These are phyloP conservation scores for Arthrobotrys sphaeroides DNA, from an alignment of 2,329 filamentous ascomycete genomes.

Conservation along the genomic window DNA sequence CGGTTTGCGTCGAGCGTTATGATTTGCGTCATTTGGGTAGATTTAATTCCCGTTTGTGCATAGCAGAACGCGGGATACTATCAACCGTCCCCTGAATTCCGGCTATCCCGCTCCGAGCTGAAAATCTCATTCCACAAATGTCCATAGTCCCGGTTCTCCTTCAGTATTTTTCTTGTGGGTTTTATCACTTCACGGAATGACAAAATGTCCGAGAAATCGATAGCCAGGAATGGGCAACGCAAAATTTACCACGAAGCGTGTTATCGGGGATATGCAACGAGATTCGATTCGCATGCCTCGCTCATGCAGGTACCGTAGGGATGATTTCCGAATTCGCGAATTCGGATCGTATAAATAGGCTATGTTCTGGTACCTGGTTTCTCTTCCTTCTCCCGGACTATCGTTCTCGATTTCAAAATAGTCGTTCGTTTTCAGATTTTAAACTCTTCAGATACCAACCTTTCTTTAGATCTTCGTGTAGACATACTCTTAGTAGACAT, in stretches of 20 bases:
- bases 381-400: neutral
- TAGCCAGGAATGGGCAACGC: slow-evolving; percentile 3
- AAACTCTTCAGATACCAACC: neutral
- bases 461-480: neutral
- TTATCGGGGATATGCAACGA: neutral
- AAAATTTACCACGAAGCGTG: neutral
- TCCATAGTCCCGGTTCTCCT: neutral
- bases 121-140: neutral
- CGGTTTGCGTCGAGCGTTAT: neutral
- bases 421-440: neutral
- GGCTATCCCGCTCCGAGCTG: neutral
- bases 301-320: slow-evolving; percentile 1
- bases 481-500: neutral
- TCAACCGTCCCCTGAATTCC: neutral
- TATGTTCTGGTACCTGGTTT: neutral
- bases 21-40: too few species aligned
- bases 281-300: neutral
- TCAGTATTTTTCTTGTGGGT: neutral
- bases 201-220: neutral
- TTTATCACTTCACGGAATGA: neutral
- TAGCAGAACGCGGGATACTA: neutral
- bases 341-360: neutral
- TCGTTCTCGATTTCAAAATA: neutral
- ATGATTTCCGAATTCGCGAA: neutral
- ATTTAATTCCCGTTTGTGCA: neutral